A percentile compares a stretch with the other conserved stretches of the same genome.
These are phyloP conservation scores for Lycium barbarum DNA, from an alignment of 257 asterid genomes.

Conservation along the genomic window DNA sequence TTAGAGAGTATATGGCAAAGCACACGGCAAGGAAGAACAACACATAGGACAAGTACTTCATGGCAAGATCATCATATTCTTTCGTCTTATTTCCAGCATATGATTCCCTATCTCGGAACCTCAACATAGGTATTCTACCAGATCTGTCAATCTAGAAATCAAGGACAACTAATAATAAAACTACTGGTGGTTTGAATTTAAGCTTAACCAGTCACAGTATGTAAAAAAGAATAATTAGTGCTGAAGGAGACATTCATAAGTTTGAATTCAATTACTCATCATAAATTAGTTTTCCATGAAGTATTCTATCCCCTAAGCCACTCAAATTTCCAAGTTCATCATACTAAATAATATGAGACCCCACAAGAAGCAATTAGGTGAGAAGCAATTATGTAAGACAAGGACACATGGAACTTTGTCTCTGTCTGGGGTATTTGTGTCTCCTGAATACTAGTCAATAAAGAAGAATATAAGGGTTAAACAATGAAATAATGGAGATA, in stretches of 20 bases:
- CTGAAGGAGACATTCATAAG: background rate
- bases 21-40: slow-evolving; percentile 79
- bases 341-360: background rate
- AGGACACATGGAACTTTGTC: background rate
- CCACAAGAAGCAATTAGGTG: background rate
- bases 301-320: background rate
- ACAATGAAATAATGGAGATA: background rate
- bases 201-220: background rate
- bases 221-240: background rate
- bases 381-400: background rate
- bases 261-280: slow-evolving; percentile 13
- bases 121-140: slow-evolving; percentile 88
- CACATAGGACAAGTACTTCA: slow-evolving; percentile 95
- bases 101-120: slow-evolving; percentile 96
- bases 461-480: background rate
- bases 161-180: background rate
- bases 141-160: slow-evolving; percentile 80
- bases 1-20: slow-evolving; percentile 83
- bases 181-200: background rate
- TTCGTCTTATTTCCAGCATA: slow-evolving; percentile 94
- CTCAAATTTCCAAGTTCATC: slow-evolving; percentile 17
- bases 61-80: slow-evolving; percentile 97
- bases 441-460: background rate
- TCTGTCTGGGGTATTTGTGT: background rate
- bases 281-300: background rate